Evolutionary conservation across 1,284 basidiomycete genomes (phyloP), one percentile per base, ranked within the genome.

Genomic region (Leccinum laetum): DNA sequence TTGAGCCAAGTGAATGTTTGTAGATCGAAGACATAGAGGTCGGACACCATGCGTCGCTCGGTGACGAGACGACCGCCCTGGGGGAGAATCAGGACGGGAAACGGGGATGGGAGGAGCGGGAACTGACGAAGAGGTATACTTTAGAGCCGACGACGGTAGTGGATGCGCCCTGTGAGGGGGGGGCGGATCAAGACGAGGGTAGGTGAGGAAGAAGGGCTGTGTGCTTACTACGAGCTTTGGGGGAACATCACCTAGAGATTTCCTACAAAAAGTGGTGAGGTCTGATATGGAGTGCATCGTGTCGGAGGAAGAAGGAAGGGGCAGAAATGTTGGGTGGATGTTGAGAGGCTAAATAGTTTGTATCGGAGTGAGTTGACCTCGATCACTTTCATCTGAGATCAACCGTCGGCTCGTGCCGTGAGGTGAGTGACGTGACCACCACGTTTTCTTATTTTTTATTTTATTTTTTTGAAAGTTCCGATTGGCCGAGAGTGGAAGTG

Each of bases 11-110:
- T 79, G 71, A 91, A 89, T 1, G 89, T 87, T 67, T 88, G 82
- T 69, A 97, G 80, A 79, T 96, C 91, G 74, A 98, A 93, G 53
- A 88, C 81, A 80, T 95, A 96, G 73, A 97, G 86, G 78, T 96
- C 93, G 32, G 91, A 86, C 56, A 95, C 90, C 89, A 97, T 94
- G 67, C 90, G 86, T 37, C 94, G 89, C 67, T 93, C 92, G 5
- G 92, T 86, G 63, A 96, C 94, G 61, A 95, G 81, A 60, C 95
- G 86, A 32, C 95, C 95, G 55, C 95, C 95, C 87, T 94, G 67
- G 56, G 3, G 41, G 14, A 21, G 3, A 44, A 65, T 64, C 4
- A 68, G 39, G 18, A 39, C 4, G 29, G 49, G 0, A 49, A 2
- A n/a, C 32, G 14, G 2, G 21, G 46, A 14, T 5, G 44, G 13